These are phyloP conservation scores for Candida sanyaensis DNA, from an alignment of 1,139 yeast species.

Conservation along the genomic window DNA sequence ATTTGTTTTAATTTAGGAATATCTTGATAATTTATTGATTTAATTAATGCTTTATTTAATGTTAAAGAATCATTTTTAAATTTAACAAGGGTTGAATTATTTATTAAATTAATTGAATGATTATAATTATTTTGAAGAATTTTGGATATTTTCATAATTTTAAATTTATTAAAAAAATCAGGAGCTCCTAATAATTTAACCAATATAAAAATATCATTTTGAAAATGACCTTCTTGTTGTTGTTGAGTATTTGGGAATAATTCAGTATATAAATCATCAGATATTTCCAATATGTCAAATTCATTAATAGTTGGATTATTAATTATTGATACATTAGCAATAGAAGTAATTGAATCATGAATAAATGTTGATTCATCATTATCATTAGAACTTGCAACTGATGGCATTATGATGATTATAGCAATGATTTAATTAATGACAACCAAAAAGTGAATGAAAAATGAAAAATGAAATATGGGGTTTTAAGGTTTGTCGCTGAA, in stretches of 20 bases:
- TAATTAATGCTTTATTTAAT: slow-evolving; percentile 31
- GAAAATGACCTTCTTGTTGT: slow-evolving; percentile 14
- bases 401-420: slow-evolving; percentile 11
- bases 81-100: slow-evolving; percentile 33
- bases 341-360: slow-evolving; percentile 16
- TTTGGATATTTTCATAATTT: slow-evolving; percentile 36
- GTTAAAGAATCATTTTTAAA: slow-evolving; percentile 36
- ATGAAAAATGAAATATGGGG: too few relatives aligned
- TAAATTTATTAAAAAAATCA: slow-evolving; percentile 35
- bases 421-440: too few relatives aligned
- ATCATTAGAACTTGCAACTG: slow-evolving; percentile 6
- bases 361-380: neutral
- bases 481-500: too few relatives aligned
- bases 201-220: slow-evolving; percentile 24
- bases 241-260: slow-evolving; percentile 37
- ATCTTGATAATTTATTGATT: slow-evolving; percentile 25
- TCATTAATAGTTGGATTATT: slow-evolving; percentile 29
- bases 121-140: slow-evolving; percentile 24
- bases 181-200: slow-evolving; percentile 49
- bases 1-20: slow-evolving; percentile 35
- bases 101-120: slow-evolving; percentile 35
- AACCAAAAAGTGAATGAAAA: too few relatives aligned
- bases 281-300: slow-evolving; percentile 34
- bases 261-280: slow-evolving; percentile 34
- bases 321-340: slow-evolving; percentile 33